Conservation (phyloP, 108 stramenopile species). For the Nannochloropsis salina region DNA sequence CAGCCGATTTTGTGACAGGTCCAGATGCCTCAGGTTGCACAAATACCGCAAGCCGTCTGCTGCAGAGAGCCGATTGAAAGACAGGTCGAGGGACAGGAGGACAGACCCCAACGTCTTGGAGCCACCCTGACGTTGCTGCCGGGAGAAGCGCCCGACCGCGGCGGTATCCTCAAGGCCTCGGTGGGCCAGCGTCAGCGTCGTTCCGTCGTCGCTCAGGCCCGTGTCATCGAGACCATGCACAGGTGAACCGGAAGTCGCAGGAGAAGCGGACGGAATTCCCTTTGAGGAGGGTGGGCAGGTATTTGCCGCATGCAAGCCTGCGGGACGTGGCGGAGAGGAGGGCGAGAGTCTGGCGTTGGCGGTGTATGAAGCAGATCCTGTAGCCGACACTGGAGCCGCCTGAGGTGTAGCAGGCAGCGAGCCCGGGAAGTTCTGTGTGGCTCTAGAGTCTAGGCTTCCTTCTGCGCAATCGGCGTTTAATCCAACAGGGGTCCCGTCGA, state of each 20-base stretch:
- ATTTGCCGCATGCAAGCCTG: too few relatives aligned
- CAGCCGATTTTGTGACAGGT: background rate
- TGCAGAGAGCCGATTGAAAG: background rate
- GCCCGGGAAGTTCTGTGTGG: too few relatives aligned
- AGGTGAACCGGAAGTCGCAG: background rate
- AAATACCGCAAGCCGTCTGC: background rate
- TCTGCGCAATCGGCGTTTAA: too few relatives aligned
- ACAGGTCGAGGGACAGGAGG: slow-evolving; percentile 6
- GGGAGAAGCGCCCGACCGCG: background rate
- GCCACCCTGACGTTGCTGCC: background rate
- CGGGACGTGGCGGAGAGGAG: too few relatives aligned
- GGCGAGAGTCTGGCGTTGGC: too few relatives aligned
- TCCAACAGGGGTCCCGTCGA: too few relatives aligned
- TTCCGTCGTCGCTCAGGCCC: background rate
- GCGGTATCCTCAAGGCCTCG: background rate
- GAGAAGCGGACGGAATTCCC: background rate
- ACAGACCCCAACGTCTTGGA: background rate
- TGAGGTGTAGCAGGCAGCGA: too few relatives aligned
- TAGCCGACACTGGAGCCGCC: too few relatives aligned
- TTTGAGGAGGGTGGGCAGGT: too few relatives aligned
- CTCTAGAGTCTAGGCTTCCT: too few relatives aligned
- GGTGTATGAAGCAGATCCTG: too few relatives aligned
- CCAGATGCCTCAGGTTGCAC: background rate
- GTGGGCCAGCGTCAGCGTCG: background rate
- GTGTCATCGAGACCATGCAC: background rate